These are phyloP conservation scores for Capsella rubella DNA, from an alignment of 441 rosid species.

Conservation along the genomic window DNA sequence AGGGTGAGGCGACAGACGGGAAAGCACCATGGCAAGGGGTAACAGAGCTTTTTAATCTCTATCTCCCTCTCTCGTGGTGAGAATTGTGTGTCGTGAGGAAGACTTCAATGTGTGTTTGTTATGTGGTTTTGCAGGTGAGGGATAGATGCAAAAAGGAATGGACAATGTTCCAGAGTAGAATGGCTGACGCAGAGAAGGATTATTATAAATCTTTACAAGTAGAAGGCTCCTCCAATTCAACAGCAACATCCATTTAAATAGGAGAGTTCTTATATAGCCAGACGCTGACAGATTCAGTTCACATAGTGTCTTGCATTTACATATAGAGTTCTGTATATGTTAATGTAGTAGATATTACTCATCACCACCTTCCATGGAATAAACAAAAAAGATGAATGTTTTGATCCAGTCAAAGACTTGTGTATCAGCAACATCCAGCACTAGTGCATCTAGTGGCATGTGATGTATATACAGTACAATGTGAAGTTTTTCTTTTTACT, in stretches of 20 bases:
- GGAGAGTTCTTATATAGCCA: conserved; percentile 25
- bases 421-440: background rate
- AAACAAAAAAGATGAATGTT: conserved; percentile 20
- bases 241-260: conserved; percentile 41
- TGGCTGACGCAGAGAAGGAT: conserved; percentile 71
- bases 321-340: conserved; percentile 41
- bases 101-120: conserved; percentile 1
- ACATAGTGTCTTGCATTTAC: conserved; percentile 40
- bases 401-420: background rate
- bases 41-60: conserved; percentile 14
- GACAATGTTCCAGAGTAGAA: conserved; percentile 77
- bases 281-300: conserved; percentile 35
- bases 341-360: conserved; percentile 29
- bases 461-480: background rate
- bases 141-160: conserved; percentile 93
- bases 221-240: conserved; percentile 48
- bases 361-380: conserved; percentile 23
- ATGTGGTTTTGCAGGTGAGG: conserved; percentile 66
- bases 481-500: conserved; percentile 4
- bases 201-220: conserved; percentile 55
- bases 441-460: background rate
- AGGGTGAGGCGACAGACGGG: conserved; percentile 84
- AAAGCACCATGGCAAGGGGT: conserved; percentile 94
- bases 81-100: conserved; percentile 12
- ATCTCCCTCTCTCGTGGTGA: background rate